Conservation (phyloP, 805 yeast species). For the Candida glaebosa region DNA sequence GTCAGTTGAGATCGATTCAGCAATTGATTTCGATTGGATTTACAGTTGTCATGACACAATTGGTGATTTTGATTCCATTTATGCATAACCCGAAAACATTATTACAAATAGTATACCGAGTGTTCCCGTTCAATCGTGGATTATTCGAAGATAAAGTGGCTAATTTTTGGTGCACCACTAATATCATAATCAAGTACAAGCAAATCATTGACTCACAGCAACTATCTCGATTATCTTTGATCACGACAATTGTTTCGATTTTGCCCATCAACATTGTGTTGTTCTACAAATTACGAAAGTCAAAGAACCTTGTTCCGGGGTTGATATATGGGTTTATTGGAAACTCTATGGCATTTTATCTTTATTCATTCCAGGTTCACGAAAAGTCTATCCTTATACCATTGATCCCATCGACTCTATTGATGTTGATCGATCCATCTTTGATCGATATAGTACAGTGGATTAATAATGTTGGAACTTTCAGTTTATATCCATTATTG, state of each 20-base stretch:
- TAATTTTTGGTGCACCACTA: conserved; percentile 95
- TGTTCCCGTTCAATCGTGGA: conserved; percentile 92
- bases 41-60: conserved; percentile 57
- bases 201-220: conserved; percentile 49
- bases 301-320: conserved; percentile 13
- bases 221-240: conserved; percentile 56
- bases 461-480: conserved; percentile 80
- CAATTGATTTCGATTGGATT: conserved; percentile 60
- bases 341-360: conserved; percentile 81
- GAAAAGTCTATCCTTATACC: conserved; percentile 91
- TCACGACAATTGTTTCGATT: conserved; percentile 44
- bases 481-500: conserved; percentile 85
- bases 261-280: conserved; percentile 28
- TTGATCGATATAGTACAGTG: conserved; percentile 76
- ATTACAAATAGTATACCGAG: conserved; percentile 56
- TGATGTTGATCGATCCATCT: conserved; percentile 48
- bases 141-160: conserved; percentile 97
- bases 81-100: conserved; percentile 28
- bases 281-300: conserved; percentile 33
- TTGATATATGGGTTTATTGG: conserved; percentile 70
- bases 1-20: conserved; percentile 42
- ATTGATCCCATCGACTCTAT: conserved; percentile 74
- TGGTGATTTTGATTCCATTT: conserved; percentile 58
- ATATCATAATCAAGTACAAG: conserved; percentile 70
- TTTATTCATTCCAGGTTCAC: conserved; percentile 94